Conservation (phyloP, 139 green algal genomes). For the Chlamydomonas sp. region DNA sequence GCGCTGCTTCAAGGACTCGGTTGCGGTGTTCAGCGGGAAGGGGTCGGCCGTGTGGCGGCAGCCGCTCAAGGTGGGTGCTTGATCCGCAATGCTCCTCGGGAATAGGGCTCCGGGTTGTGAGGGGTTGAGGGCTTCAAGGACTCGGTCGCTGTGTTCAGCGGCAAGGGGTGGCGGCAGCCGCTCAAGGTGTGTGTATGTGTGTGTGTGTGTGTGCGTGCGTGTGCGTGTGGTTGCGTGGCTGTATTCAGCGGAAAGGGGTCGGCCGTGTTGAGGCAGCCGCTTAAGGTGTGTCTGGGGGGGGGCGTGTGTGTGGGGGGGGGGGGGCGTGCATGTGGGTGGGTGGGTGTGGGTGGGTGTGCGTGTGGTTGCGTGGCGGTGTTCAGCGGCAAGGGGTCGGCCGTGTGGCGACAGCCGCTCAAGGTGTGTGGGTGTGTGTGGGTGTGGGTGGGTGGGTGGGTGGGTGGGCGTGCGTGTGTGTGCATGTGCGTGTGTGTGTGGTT, state of each 20-base stretch:
- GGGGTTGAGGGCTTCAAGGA: conserved; percentile 55
- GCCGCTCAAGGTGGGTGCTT: too few species aligned
- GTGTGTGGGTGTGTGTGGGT: too few species aligned
- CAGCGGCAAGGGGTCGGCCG: conserved; percentile 25
- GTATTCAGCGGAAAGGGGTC: background rate
- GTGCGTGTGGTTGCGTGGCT: background rate
- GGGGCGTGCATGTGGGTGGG: background rate
- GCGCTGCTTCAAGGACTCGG: conserved; percentile 42
- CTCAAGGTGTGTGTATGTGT: too few species aligned
- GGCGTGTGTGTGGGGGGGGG: conserved; percentile 1
- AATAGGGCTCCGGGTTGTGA: too few species aligned
- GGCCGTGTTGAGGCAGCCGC: too few species aligned
- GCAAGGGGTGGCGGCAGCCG: conserved; percentile 37
- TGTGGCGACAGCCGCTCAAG: conserved; percentile 21
- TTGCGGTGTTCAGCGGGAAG: conserved; percentile 35
- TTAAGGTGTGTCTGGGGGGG: conserved; percentile 14
- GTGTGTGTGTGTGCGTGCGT: too few species aligned
- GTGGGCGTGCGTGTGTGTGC: too few species aligned
- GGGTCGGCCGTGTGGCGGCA: conserved; percentile 28
- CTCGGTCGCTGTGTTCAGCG: conserved; percentile 29
- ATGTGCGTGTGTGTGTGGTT: too few species aligned
- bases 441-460: too few species aligned
- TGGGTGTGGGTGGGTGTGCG: background rate
- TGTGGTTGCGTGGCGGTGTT: conserved; percentile 12
- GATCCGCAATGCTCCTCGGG: too few species aligned